A percentile compares a stretch with the other conserved stretches of the same genome.
These are phyloP conservation scores for Enteropsectra breve DNA, from an alignment of 371 early-diverging fungal species.

Conservation along the genomic window DNA sequence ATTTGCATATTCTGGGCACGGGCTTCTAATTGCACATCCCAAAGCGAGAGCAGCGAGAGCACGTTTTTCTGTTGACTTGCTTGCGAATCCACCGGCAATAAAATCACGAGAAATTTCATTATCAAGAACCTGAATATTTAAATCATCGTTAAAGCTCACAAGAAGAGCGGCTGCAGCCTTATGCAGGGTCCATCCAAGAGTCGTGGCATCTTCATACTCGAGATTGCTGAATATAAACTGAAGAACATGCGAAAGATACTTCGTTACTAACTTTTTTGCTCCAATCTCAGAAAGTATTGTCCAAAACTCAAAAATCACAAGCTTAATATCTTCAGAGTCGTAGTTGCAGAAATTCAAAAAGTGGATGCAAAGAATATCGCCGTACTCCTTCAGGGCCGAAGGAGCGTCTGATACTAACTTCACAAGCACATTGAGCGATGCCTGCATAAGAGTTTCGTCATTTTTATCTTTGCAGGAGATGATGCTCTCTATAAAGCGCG, in stretches of 20 bases:
- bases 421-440: conserved; percentile 40
- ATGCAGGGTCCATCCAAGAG: conserved; percentile 46
- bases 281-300: conserved; percentile 43
- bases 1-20: conserved; percentile 17
- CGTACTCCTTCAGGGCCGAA: conserved; percentile 16
- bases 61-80: conserved; percentile 11
- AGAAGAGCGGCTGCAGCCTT: conserved; percentile 55
- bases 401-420: conserved; percentile 42
- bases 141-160: conserved; percentile 27
- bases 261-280: conserved; percentile 27
- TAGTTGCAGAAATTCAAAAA: conserved; percentile 34
- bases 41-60: conserved; percentile 54
- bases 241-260: conserved; percentile 24
- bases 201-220: conserved; percentile 44
- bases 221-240: conserved; percentile 21
- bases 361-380: conserved; percentile 27
- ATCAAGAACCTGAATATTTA: conserved; percentile 16
- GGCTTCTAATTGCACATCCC: conserved; percentile 35
- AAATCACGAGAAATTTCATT: conserved; percentile 20
- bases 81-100: conserved; percentile 31
- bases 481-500: conserved; percentile 30
- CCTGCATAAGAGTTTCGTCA: conserved; percentile 30
- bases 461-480: conserved; percentile 9
- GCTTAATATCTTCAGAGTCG: conserved; percentile 23
- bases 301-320: conserved; percentile 56